Evolutionary conservation across 768 basidiomycete genomes (phyloP).

Genomic region (Coprinopsis marcescibilis): DNA sequence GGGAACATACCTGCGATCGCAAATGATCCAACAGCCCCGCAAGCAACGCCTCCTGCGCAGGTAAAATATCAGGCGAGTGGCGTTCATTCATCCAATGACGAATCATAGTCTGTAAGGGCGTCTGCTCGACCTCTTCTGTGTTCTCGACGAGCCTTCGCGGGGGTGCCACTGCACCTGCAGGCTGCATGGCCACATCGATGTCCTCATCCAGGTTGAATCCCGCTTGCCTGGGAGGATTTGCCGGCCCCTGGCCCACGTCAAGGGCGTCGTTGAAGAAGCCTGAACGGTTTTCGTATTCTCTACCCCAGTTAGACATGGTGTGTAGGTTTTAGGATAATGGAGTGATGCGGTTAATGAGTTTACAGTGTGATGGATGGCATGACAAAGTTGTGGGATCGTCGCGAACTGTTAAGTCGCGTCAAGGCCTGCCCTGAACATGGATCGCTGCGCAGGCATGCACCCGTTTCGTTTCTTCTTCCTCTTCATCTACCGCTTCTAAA

Average conservation of each 20-base stretch:
- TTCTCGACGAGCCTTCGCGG: conserved; percentile 10
- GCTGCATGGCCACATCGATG: conserved; percentile 31
- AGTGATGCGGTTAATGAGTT: not conserved
- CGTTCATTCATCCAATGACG: conserved; percentile 86
- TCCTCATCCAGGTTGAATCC: conserved; percentile 23
- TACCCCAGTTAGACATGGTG: conserved; percentile 26
- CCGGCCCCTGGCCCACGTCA: conserved; percentile 14
- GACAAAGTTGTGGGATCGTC: not conserved
- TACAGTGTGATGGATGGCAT: not conserved
- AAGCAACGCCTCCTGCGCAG: conserved; percentile 65
- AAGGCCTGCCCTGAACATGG: not conserved
- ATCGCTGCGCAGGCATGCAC: not conserved
- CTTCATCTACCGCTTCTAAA: not conserved
- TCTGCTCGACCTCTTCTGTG: conserved; percentile 33
- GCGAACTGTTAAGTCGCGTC: not conserved
- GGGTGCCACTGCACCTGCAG: conserved; percentile 13
- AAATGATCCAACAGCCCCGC: conserved; percentile 68
- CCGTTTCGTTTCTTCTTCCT: not conserved
- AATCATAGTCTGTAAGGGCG: conserved; percentile 63
- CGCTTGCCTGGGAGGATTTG: not conserved
- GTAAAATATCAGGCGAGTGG: conserved; percentile 73
- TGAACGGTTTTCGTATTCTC: conserved; percentile 22
- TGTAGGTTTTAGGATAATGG: not conserved
- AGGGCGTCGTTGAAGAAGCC: not conserved
- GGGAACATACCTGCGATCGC: conserved; percentile 69